Base-by-base conservation (phyloP, 1,284 basidiomycete genomes). In the Fomitopsis pinicola region DNA sequence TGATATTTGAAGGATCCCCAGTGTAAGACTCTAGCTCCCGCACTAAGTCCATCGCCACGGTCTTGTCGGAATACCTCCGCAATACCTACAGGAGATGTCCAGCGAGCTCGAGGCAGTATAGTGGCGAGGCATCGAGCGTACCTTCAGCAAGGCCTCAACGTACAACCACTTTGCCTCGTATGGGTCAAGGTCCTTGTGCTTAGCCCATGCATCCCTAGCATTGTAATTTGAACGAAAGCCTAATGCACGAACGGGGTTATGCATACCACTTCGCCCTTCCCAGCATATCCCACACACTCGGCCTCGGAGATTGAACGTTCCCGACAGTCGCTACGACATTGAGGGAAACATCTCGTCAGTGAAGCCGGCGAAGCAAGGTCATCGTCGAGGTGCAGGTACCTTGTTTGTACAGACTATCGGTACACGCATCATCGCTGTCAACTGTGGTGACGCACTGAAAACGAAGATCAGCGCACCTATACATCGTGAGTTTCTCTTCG, bases 401-500 rank as follows among this genome's bases (percentile, higher is more conserved):
- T 86, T 97, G 94, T 75, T 96, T 96, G 75, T 94, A 96, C 68
- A 95, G 79, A 75, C 92, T 94, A 65, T 3, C 9, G 55, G 56
- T 40, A 38, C 15, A n/a, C 52, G 28, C 36, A 40, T 26, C 52
- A 40, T n/a, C 50, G 36, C 33, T 40, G 52, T 54, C 52, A 54
- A 19, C 19, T 54, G 36, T 54, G 36, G 52, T 19, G 35, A 15
- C 52, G 33, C 28, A 19, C 26, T n/a, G 22, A 19, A 9, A 58
- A 42, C 44, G 57, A 55, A 22, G 15, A 17, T 57, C 33, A 17
- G 71, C 81, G 44, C 62, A 90, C 88, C 94, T 94, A 73, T 98
- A 98, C 83, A 98, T 93, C 15, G 88, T 87, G 9, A 98, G 79
- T 74, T 98, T 98, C 75, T 98, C 96, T 69, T 98, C 96, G 75